A percentile compares a stretch with the other conserved stretches of the same genome.
phyloP scores from a whole-genome alignment of 345 rosid genomes.

The Salix udensis region DNA sequence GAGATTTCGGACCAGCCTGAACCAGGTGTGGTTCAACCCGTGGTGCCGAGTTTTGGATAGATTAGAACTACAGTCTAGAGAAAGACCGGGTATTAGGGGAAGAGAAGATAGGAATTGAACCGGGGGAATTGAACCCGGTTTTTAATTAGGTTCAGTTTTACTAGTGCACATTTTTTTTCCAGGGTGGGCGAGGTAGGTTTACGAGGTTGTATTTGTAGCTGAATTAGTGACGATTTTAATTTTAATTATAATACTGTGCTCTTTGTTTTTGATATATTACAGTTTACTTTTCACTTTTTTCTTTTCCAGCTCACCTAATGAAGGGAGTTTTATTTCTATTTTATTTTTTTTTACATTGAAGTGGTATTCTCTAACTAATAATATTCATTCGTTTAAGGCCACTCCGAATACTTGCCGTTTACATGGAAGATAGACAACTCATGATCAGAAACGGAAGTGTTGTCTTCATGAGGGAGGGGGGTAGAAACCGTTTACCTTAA shows the following conservation, averaged over 20 bases:
- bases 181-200: conserved; percentile 37
- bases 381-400: too few species aligned
- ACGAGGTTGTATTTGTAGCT: conserved; percentile 25
- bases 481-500: conserved; percentile 19
- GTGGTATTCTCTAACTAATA: too few species aligned
- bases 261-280: background rate
- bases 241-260: background rate
- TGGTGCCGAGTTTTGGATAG: conserved; percentile 60
- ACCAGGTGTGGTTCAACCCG: conserved; percentile 26
- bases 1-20: conserved; percentile 30
- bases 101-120: conserved; percentile 3
- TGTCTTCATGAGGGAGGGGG: background rate
- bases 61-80: background rate
- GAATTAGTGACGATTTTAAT: conserved; percentile 19
- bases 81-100: background rate
- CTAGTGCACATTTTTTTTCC: conserved; percentile 18
- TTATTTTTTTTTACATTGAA: too few species aligned
- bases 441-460: too few species aligned
- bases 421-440: too few species aligned
- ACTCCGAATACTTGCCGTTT: too few species aligned
- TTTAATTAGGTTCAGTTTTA: conserved; percentile 13
- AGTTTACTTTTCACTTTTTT: background rate
- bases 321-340: too few species aligned
- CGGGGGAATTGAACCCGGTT: conserved; percentile 16
- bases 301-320: background rate